These are phyloP conservation scores for Flaveria sonorensis DNA, from an alignment of 129 eudicot genomes.

Conservation along the genomic window DNA sequence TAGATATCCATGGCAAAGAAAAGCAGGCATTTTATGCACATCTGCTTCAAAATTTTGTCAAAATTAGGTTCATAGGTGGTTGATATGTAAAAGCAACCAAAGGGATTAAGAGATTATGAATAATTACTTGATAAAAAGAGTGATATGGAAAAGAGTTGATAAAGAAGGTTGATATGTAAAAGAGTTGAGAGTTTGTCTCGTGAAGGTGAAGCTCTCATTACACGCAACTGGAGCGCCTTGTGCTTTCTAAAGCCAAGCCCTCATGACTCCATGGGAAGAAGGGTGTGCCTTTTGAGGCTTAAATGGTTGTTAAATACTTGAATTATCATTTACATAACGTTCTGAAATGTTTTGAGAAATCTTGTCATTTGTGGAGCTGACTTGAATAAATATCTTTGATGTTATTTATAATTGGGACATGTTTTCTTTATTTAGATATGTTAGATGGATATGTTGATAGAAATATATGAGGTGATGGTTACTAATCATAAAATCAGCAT, in stretches of 20 bases:
- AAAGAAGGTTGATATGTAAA: background rate
- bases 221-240: too few species aligned
- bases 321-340: background rate
- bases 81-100: background rate
- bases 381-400: background rate
- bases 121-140: background rate
- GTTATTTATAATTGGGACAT: background rate
- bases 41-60: background rate
- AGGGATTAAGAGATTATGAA: background rate
- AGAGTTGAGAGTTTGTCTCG: too few species aligned
- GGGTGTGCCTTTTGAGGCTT: background rate
- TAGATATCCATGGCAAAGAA: background rate
- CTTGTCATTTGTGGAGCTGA: conserved; percentile 12
- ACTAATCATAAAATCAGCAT: conserved; percentile 9
- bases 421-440: conserved; percentile 9
- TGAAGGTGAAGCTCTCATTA: too few species aligned
- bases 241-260: background rate
- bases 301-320: background rate
- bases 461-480: conserved; percentile 17
- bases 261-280: background rate
- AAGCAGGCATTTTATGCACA: too few species aligned
- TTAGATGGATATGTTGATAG: conserved; percentile 16
- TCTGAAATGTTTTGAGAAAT: background rate
- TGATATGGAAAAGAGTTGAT: background rate
- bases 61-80: background rate